Evolutionary conservation across 306 rosid genomes (phyloP), one percentile per base, ranked within the genome.

Genomic region (Fragaria nilgerrensis): DNA sequence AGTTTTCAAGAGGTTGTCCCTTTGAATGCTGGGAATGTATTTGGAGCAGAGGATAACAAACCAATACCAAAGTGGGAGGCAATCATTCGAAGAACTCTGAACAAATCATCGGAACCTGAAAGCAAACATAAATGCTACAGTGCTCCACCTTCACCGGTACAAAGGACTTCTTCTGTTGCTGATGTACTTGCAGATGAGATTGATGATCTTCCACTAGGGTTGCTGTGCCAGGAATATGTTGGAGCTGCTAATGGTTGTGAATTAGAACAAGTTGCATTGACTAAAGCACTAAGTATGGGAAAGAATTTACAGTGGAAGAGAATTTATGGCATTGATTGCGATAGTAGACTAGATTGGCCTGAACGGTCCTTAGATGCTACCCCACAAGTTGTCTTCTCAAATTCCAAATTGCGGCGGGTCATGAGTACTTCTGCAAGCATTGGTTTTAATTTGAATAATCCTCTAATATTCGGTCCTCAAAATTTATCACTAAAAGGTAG

Each of bases 1-100:
- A 95, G 99, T 77, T 90, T 95, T 65, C 99, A 95, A 80, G 99
- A 95, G 84, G 92, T 95, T 17, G 97, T 95, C 79, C 99, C 99
- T 81, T 84, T 95, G 81, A 95, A 82, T 82, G 99, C 99, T 25
- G 99, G 96, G 72, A 95, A 95, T 69, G 97, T 95, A 34, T 67
- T 95, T 4, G 99, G 99, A 81, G 97, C 97, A 62, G 99, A 95
- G 68, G 97, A 95, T 77, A 89, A 79, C 62, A 80, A 82, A 45
- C 97, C 99, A 0, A 90, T 92, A 43, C 85, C 70, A n/a, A 92
- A 92, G 80, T 95, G 99, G 99, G 99, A 95, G 84, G 87, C 89
- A 62, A 89, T 92, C 82, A 90, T 95, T 80, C 79, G 99, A 78
- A 88, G 84, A 85, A 89, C 94, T 53, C 82, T 95, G 32, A 90